Evolutionary conservation across 2,329 filamentous ascomycete genomes (phyloP), one percentile per base, ranked within the genome.

Genomic region (Ilyonectria mors-panacis): DNA sequence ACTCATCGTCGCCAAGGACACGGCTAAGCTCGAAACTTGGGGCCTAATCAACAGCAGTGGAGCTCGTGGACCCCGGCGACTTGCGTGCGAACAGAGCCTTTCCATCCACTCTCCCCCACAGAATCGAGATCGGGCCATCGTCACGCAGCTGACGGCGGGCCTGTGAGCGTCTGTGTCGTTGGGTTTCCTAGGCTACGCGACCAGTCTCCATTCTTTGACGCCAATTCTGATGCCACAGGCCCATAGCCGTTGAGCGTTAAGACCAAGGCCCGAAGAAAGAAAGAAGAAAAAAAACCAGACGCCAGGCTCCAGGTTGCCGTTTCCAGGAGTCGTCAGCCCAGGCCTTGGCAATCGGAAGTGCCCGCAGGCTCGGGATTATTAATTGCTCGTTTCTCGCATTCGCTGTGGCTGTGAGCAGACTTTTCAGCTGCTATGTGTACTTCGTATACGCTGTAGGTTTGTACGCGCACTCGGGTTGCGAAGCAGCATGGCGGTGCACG

Each of bases 401-500:
- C 58, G 23, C 37, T 57, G 73, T 74, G 73, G 73, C 73, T 74
- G 72, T 74, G 73, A 68, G 54, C 54, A 54, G 10, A 55, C 58
- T 59, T 48, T 42, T 55, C 63, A 37, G 26, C 26, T 50, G n/a
- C 28, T 15, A 48, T 67, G 57, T 64, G 30, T 19, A 51, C 50
- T 15, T 37, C 50, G 50, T 37, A 35, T 37, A 35, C 9, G 8
- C n/a, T 13, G 28, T 26, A 30, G 48, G 48, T 28, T 17, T 21
- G 48, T 17, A 66, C 64, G 64, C 64, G 64, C 64, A 66, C 54
- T 60, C 55, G 33, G 47, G 60, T 69, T 65, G 69, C 35, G 63
- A 72, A 57, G 65, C 67, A 64, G 47, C 45, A 70, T 53, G 69
- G 69, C 71, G 37, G 71, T 72, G 73, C 66, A 69, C 51, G 57